Evolutionary conservation across 2,329 filamentous ascomycete species (phyloP).

Genomic region (Trichoderma endophyticum): DNA sequence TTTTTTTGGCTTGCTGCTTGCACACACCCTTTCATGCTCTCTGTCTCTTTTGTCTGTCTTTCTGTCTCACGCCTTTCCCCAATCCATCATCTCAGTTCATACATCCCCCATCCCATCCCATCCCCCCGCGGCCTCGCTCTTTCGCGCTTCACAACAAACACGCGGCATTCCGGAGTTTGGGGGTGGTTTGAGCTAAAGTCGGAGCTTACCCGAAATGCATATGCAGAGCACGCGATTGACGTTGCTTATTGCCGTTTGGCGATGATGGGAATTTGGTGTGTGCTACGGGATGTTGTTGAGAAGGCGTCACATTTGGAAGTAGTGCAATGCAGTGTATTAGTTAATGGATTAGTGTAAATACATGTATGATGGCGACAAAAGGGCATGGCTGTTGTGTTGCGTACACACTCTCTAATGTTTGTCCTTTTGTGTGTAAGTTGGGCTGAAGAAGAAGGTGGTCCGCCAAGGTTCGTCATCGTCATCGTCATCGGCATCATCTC

Average conservation of each 20-base stretch:
- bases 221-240: slow-evolving; percentile 12
- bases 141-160: neutral
- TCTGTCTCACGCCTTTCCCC: neutral
- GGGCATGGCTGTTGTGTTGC: neutral
- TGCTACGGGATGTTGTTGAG: neutral
- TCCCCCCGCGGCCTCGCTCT: neutral
- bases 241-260: neutral
- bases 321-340: neutral
- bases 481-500: neutral
- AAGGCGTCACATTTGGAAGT: neutral
- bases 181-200: neutral
- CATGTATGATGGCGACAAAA: neutral
- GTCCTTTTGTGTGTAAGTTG: neutral
- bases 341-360: neutral
- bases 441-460: neutral
- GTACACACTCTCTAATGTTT: neutral
- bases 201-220: slow-evolving; percentile 12
- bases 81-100: neutral
- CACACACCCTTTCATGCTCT: neutral
- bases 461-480: neutral
- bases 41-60: neutral
- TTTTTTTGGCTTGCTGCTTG: neutral
- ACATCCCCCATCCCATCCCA: neutral
- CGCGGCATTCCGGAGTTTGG: neutral
- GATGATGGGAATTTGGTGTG: neutral